Base-by-base conservation (phyloP, 352 stramenopile species). In the Pythium angustatum region DNA sequence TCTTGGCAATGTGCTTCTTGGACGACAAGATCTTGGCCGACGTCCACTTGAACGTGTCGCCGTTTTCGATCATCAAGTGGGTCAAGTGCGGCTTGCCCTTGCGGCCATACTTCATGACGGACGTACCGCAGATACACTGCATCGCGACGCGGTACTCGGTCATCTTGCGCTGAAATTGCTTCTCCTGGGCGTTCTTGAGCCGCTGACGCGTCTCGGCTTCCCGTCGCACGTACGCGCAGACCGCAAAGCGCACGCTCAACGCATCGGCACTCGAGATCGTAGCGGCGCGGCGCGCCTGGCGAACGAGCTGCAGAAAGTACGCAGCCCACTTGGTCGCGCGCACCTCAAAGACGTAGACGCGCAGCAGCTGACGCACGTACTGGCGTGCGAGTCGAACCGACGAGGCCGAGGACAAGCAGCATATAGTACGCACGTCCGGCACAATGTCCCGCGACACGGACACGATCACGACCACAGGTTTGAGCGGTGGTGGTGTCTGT, bases 101-200 rank as follows among this genome's bases (percentile, higher is more conserved):
- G 59, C 86, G 86, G 5, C 86, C 86, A 56, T 79, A 94, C 61
- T 94, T 94, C 49, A 93, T 58, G 31, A 94, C 84, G 4, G 68
- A 71, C 19, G 83, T 83, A 54, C 84, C 84, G 11, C 76, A 76
- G 6, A 94, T 77, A 61, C 86, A 94, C 69, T 94, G 82, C 41
- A 94, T 73, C 1, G 86, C 86, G 22, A 94, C 82, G 43, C 83
- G 82, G 63, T 92, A 94, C 58, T 92, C 83, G 2, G 83, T 93
- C 77, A 94, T 92, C 58, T 94, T 91, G 53, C 76, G 81, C 27
- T 83, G 75, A 65, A 94, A 73, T 28, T 76, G 62, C 70, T 79
- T 53, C 28, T 93, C 82, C 24, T 77, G 63, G 12, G 56, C 45
- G 54, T 82, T 73, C 47, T 88, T 76, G 51, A 79, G 68, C 15